Evolutionary conservation across 2,329 filamentous ascomycete genomes (phyloP), one percentile per base, ranked within the genome.

Genomic region (Pseudogymnoascus sp.): DNA sequence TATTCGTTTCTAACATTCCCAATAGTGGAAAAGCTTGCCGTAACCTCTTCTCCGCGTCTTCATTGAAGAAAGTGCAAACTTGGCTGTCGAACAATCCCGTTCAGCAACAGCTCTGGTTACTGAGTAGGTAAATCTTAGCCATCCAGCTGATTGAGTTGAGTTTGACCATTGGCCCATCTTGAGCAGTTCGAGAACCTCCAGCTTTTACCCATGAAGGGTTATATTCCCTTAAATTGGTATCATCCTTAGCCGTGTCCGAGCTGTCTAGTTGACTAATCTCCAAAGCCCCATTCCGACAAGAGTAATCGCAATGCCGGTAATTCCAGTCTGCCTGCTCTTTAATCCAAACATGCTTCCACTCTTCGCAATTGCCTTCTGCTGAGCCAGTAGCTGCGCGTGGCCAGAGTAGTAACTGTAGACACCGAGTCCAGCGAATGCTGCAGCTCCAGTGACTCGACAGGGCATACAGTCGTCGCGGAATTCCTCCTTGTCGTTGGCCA

Each of bases 391-490:
- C 74, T 93, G 89, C 60, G 80, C 79, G 75, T 87, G 88, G 64
- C 90, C 90, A 2, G 88, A 89, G 65, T 86, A 79, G 76, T 92
- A 93, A 74, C 86, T 92, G 76, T 93, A 95, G 1, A 81, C 86
- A 3, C 86, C 90, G 14, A 93, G 83, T 1, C 88, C 89, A 63
- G 91, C 79, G 67, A 95, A 91, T 0, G 89, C 88, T 40, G 86
- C 82, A 71, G 89, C 88, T 50, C 90, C 90, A 93, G 69, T 59
- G 7, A 74, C 59, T 65, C 69, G 70, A 59, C 73, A 75, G 33
- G 71, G 69, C 26, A 69, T 46, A 53, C 73, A 75, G 63, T 75
- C 85, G 43, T 87, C 69, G n/a, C 28, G 59, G 2, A 60, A 40
- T 26, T 28, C 46, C 46, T 64, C 64, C 35, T 64, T 67, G 37